These are phyloP conservation scores for Elsinoe australis DNA, from an alignment of 2,329 filamentous ascomycete genomes.

Conservation along the genomic window DNA sequence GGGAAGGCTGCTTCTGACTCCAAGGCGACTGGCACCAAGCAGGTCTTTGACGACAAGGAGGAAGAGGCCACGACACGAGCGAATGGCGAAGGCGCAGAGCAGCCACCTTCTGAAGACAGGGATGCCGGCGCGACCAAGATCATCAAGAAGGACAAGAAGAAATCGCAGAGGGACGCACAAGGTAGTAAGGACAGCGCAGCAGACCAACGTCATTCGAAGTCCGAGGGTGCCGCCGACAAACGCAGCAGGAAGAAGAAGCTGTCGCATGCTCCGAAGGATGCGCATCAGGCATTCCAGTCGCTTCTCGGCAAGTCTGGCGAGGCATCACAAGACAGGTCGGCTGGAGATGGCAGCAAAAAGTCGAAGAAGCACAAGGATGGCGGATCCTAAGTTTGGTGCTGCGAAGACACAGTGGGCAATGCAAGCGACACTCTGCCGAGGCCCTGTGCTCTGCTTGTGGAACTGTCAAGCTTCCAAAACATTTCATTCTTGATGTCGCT, in stretches of 20 bases:
- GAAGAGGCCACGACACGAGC: neutral
- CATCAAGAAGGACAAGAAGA: constrained; percentile 20
- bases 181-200: neutral
- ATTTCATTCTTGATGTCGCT: too few relatives aligned
- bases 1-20: neutral
- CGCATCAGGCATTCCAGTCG: constrained; percentile 10
- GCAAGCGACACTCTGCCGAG: too few relatives aligned
- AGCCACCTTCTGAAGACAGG: neutral
- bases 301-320: neutral
- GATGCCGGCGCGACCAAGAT: constrained; percentile 1
- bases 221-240: neutral
- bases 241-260: constrained; percentile 6
- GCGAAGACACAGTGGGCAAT: too few relatives aligned
- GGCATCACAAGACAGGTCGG: constrained; percentile 10
- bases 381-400: too few relatives aligned
- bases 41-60: constrained; percentile 6
- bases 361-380: neutral
- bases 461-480: too few relatives aligned
- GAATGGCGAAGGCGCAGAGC: neutral
- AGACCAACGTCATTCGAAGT: neutral
- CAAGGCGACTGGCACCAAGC: neutral
- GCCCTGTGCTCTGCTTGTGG: too few relatives aligned
- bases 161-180: constrained; percentile 20
- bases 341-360: constrained; percentile 13
- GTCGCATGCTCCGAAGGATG: constrained; percentile 13